phyloP scores from a whole-genome alignment of 2,329 filamentous ascomycete genomes.

The Tolypocladium amazonense region DNA sequence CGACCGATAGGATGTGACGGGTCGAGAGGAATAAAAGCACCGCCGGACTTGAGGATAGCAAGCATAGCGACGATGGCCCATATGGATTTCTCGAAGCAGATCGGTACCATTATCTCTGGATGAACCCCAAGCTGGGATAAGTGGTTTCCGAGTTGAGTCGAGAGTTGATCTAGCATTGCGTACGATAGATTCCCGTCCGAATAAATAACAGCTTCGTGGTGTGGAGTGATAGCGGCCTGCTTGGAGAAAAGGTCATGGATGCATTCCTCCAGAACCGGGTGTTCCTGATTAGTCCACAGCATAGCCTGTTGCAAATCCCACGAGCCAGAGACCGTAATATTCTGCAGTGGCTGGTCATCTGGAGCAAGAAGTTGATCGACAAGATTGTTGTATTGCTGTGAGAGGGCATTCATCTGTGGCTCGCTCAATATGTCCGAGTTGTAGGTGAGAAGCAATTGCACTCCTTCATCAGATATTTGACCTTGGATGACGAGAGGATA shows the following conservation, averaged over 20 bases:
- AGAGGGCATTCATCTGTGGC: neutral
- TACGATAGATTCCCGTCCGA: slow-evolving; percentile 3
- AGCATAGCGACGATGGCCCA: slow-evolving; percentile 10
- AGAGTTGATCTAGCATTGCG: neutral
- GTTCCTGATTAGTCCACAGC: neutral
- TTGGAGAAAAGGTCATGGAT: slow-evolving; percentile 4
- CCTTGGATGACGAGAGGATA: slow-evolving; percentile 3
- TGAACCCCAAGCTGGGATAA: neutral
- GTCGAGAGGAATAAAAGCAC: neutral
- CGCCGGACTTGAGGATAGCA: slow-evolving; percentile 15
- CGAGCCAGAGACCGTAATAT: neutral
- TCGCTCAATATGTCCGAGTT: neutral
- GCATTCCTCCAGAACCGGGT: slow-evolving; percentile 12
- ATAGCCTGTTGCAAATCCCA: neutral
- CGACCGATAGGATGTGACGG: neutral
- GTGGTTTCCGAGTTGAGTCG: neutral
- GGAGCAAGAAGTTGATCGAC: neutral
- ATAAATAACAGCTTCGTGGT: slow-evolving; percentile 1
- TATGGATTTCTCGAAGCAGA: slow-evolving; percentile 8
- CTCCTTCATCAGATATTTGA: neutral
- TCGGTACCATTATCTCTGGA: neutral
- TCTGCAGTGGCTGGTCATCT: neutral
- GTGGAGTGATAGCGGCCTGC: neutral
- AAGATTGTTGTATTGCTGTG: slow-evolving; percentile 1
- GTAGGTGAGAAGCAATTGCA: too few relatives aligned